Conservation (phyloP, 164 flowering plant species). For the Kingdonia uniflora region DNA sequence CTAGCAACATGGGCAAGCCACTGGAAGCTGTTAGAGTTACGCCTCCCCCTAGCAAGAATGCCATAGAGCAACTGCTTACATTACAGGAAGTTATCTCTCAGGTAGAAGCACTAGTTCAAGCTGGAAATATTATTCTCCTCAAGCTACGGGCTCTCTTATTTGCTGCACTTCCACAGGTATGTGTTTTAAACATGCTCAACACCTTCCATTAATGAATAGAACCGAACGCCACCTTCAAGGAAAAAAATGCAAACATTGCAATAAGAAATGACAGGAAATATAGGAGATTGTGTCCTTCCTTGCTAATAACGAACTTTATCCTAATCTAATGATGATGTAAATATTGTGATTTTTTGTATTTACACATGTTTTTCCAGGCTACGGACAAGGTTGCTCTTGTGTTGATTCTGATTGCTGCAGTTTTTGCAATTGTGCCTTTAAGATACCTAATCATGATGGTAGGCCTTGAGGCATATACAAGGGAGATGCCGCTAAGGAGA, state of each 20-base stretch:
- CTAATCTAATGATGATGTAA: too few relatives aligned
- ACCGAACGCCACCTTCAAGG: too few relatives aligned
- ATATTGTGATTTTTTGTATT: neutral
- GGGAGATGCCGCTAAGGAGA: conserved; percentile 65
- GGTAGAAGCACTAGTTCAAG: conserved; percentile 57
- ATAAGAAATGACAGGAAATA: too few relatives aligned
- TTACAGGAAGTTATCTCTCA: conserved; percentile 65
- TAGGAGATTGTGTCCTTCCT: too few relatives aligned
- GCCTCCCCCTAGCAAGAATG: conserved; percentile 56
- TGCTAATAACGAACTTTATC: too few relatives aligned
- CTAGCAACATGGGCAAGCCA: conserved; percentile 33
- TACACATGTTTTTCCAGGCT: conserved; percentile 35
- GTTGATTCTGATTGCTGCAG: conserved; percentile 32
- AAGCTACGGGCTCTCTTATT: conserved; percentile 71
- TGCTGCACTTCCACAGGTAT: conserved; percentile 67
- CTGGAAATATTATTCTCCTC: conserved; percentile 61
- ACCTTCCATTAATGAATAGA: too few relatives aligned
- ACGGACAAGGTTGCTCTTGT: conserved; percentile 43
- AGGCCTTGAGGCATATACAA: conserved; percentile 53
- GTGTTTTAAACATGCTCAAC: too few relatives aligned
- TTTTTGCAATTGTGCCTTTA: conserved; percentile 42
- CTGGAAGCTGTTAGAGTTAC: conserved; percentile 47
- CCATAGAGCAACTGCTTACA: conserved; percentile 70
- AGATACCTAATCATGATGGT: conserved; percentile 26
- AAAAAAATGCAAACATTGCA: too few relatives aligned